phyloP scores from a whole-genome alignment of 2,329 filamentous ascomycete genomes.

The Hypoxylon rubiginosum region DNA sequence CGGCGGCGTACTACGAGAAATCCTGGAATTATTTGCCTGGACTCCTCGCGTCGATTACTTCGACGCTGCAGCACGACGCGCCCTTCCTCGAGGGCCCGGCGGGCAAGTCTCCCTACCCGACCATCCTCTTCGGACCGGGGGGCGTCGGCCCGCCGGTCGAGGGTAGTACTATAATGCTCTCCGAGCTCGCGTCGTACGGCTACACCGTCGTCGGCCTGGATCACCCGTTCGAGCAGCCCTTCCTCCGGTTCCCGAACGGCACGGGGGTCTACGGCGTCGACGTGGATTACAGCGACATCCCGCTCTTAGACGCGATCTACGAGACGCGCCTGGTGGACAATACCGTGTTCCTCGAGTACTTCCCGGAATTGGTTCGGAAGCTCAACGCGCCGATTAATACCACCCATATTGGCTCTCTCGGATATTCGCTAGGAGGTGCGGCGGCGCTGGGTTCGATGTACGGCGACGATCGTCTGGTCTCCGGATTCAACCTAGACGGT shows the following conservation, averaged over 20 bases:
- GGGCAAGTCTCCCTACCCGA: constrained; percentile 29
- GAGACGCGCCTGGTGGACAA: constrained; percentile 39
- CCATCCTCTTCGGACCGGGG: constrained; percentile 42
- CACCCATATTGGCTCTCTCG: constrained; percentile 38
- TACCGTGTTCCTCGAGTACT: constrained; percentile 38
- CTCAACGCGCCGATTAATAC: constrained; percentile 39
- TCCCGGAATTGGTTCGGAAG: constrained; percentile 32
- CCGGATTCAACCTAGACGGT: constrained; percentile 47
- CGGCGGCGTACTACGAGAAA: constrained; percentile 35
- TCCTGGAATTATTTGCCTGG: constrained; percentile 39
- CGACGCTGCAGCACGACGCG: constrained; percentile 34
- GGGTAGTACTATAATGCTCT: constrained; percentile 40
- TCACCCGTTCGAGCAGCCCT: constrained; percentile 50
- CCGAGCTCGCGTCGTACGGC: constrained; percentile 43
- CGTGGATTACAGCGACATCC: constrained; percentile 26
- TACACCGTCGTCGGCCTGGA: constrained; percentile 48
- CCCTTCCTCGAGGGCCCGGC: constrained; percentile 30
- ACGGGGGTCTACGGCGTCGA: constrained; percentile 44
- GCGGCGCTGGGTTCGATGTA: constrained; percentile 40
- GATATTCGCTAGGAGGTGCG: constrained; percentile 45
- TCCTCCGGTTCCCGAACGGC: constrained; percentile 48
- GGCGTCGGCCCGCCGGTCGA: constrained; percentile 41
- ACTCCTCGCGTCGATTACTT: constrained; percentile 38
- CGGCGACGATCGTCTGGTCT: constrained; percentile 22
- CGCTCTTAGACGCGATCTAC: constrained; percentile 40